Evolutionary conservation across 805 yeast species (phyloP).

Genomic region (Candida lessepsii): DNA sequence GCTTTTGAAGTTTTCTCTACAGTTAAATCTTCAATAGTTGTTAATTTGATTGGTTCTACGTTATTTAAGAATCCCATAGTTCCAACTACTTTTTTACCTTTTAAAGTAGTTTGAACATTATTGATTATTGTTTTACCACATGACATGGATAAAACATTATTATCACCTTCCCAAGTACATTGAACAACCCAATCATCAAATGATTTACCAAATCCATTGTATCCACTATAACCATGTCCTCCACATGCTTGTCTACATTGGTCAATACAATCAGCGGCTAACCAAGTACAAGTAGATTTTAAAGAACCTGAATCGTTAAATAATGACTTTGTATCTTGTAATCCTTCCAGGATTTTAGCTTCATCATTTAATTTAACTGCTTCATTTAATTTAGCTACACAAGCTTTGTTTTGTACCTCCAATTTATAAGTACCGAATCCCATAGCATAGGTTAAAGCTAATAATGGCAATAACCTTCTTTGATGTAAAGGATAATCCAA

Average conservation of each 20-base stretch:
- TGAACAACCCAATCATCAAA: constrained; percentile 95
- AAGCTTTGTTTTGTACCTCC: constrained; percentile 47
- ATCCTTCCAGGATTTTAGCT: constrained; percentile 42
- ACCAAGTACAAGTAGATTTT: constrained; percentile 90
- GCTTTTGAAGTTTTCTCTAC: constrained; percentile 29
- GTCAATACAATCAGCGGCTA: constrained; percentile 74
- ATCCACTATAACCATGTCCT: constrained; percentile 95
- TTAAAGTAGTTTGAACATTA: constrained; percentile 36
- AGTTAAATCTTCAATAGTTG: constrained; percentile 21
- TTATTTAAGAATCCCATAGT: constrained; percentile 44
- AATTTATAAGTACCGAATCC: constrained; percentile 69
- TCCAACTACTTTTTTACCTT: constrained; percentile 46
- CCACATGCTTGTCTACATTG: constrained; percentile 93
- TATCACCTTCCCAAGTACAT: constrained; percentile 99
- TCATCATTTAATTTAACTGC: constrained; percentile 52
- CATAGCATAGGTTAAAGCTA: constrained; percentile 76
- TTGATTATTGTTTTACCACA: constrained; percentile 77
- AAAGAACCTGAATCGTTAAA: constrained; percentile 84
- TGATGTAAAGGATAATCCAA: constrained; percentile 89
- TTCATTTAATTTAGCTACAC: constrained; percentile 53
- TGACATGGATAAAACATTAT: constrained; percentile 78
- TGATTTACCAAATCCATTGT: constrained; percentile 86
- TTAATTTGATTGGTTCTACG: constrained; percentile 21
- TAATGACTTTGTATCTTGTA: constrained; percentile 67
- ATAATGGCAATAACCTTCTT: constrained; percentile 78